Percentiles rank a stretch among this genome's conserved stretches.
Evolutionary conservation across 106 monocot species (phyloP).

Genomic region (Gastrodia elata): DNA sequence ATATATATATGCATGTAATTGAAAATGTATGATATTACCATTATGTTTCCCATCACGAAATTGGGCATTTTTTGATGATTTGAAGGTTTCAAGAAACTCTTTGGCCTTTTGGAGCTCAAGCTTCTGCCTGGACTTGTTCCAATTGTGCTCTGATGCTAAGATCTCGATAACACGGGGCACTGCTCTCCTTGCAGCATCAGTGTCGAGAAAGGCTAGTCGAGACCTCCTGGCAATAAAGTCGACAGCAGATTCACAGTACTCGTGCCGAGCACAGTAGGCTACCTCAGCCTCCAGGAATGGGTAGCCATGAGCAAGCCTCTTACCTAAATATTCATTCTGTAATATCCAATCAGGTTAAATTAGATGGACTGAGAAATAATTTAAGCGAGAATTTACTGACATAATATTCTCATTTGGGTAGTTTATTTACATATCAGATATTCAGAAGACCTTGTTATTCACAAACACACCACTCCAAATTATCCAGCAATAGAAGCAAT

Average conservation of each 20-base stretch:
- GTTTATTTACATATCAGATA: no score
- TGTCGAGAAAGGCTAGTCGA: conserved; percentile 92
- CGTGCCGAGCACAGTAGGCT: conserved; percentile 82
- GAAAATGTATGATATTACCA: conserved; percentile 13
- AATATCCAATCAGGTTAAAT: conserved; percentile 5
- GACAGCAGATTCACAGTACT: conserved; percentile 88
- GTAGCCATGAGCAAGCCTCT: conserved; percentile 91
- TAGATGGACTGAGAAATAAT: not conserved
- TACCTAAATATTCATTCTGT: conserved; percentile 86
- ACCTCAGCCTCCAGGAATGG: conserved; percentile 95
- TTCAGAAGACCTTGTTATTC: no score
- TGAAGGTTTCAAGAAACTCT: conserved; percentile 90
- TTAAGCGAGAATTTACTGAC: no score
- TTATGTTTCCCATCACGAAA: conserved; percentile 84
- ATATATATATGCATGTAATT: no score
- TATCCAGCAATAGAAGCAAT: no score
- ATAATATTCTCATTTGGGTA: no score
- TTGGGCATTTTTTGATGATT: conserved; percentile 93
- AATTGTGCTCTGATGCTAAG: conserved; percentile 69
- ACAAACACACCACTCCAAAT: no score
- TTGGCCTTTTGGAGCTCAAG: conserved; percentile 56
- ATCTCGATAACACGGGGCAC: conserved; percentile 81
- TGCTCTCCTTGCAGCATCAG: conserved; percentile 77
- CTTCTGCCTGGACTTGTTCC: conserved; percentile 81
- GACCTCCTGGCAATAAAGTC: conserved; percentile 90